Percentiles rank a stretch among this genome's conserved stretches.
Conservation (phyloP, 2,329 filamentous ascomycete genomes). For the Botrytis deweyae region DNA sequence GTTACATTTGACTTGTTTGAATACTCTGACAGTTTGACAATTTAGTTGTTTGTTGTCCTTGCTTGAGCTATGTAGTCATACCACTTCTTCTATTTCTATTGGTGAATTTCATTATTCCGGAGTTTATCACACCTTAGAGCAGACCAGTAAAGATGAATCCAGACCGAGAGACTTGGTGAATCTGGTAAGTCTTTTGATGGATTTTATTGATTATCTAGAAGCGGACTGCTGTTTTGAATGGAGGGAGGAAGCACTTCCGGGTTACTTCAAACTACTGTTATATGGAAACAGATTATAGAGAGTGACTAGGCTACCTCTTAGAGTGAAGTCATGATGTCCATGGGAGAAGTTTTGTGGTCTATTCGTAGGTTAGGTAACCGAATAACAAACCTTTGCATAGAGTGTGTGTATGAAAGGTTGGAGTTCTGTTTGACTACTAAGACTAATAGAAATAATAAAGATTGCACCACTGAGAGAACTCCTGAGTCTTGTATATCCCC, state of each 20-base stretch:
- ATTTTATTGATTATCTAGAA: neutral
- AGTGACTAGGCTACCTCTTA: neutral
- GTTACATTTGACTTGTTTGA: neutral
- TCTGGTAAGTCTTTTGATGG: neutral
- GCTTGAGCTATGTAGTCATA: neutral
- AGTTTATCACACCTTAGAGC: neutral
- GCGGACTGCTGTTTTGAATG: no score
- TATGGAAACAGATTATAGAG: neutral
- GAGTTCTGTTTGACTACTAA: no score
- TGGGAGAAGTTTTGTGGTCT: no score
- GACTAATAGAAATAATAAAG: neutral
- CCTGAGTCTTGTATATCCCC: neutral
- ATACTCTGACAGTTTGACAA: neutral
- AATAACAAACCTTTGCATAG: neutral
- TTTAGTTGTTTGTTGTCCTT: neutral
- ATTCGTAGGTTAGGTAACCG: no score
- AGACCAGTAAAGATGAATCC: neutral
- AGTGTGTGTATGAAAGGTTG: neutral
- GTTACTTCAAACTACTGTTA: neutral
- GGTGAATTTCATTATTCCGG: neutral
- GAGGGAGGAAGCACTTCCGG: neutral
- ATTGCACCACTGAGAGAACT: no score
- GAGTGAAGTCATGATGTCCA: neutral
- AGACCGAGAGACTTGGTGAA: neutral
- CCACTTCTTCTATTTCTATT: neutral